Evolutionary conservation across 1,284 basidiomycete genomes (phyloP), one percentile per base, ranked within the genome.

Genomic region (Pyrrhoderma lamaoense): DNA sequence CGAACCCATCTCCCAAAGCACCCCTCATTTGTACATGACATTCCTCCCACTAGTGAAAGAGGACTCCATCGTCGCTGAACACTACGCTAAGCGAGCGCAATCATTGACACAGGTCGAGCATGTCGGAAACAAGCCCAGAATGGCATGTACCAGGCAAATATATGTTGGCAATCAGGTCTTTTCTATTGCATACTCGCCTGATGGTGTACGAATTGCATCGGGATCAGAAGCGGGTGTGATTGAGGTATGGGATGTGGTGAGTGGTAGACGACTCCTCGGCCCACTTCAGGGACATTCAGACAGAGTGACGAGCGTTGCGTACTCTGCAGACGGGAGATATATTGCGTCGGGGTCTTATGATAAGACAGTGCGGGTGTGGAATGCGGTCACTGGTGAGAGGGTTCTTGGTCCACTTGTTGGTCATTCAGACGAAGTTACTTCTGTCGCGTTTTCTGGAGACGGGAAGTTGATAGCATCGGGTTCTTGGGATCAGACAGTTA

Each of bases 11-110:
- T 27, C 23, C 3, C 13, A 18, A 8, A 46, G 45, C 31, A 46
- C 45, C 8, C 45, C 45, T 11, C 45, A 46, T 21, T 11, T 46
- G 3, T 46, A 46, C n/a, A 40, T 40, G n/a, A 18, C 38, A 40
- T 8, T 22, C 16, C 21, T 40, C 38, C 38, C 38, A 7, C 21
- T 60, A 42, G 44, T 56, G 21, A 57, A 59, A 16, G 8, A 53
- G 56, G 39, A 22, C 22, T 47, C 45, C 3, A 35, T 18, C 16
- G 27, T 47, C 16, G 13, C 45, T 5, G 9, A 11, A 5, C 34
- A 23, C 19, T 47, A 47, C 19, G 27, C 27, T n/a, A n/a, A n/a
- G n/a, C n/a, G n/a, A 31, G 27, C 27, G 5, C 5, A 11, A 31
- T 31, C 11, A 11, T 31, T 31, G 27, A 31, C 27, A 31, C 27